phyloP scores from a whole-genome alignment of 345 rosid species.

The Gossypium herbaceum region DNA sequence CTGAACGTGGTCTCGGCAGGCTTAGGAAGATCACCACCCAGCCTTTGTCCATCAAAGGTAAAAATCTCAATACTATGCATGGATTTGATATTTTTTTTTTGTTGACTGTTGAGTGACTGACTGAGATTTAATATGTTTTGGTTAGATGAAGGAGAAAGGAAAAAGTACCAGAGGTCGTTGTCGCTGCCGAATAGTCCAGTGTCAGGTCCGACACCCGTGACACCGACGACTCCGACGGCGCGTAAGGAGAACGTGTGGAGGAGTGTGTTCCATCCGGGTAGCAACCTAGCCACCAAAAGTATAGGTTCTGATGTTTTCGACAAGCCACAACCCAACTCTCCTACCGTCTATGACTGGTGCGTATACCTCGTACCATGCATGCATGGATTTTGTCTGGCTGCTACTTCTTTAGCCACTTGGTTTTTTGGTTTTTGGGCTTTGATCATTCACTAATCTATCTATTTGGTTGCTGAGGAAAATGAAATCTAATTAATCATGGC shows the following conservation, averaged over 20 bases:
- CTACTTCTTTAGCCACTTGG: not conserved
- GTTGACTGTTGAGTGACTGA: not conserved
- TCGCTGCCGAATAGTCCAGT: slow-evolving; percentile 62
- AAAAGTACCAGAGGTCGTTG: slow-evolving; percentile 50
- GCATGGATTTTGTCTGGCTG: not conserved
- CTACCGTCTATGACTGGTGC: slow-evolving; percentile 95
- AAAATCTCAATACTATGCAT: not conserved
- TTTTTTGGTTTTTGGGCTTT: not conserved
- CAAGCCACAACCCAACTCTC: slow-evolving; percentile 78
- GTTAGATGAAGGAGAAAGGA: slow-evolving; percentile 33
- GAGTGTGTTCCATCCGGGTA: slow-evolving; percentile 93
- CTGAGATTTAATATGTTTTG: not conserved
- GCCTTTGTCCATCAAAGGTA: slow-evolving; percentile 51
- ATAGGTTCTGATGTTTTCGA: slow-evolving; percentile 70
- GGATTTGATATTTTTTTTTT: not conserved
- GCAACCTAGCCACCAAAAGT: slow-evolving; percentile 73
- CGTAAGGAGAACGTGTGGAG: slow-evolving; percentile 92
- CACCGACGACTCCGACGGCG: slow-evolving; percentile 57
- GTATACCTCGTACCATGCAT: not conserved
- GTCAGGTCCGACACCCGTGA: slow-evolving; percentile 60
- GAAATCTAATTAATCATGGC: not conserved
- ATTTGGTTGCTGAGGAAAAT: slow-evolving; percentile 5
- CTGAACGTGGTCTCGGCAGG: slow-evolving; percentile 77
- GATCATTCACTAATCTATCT: not conserved
- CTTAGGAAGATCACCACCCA: slow-evolving; percentile 66